Evolutionary conservation across 805 yeast species (phyloP), one percentile per base, ranked within the genome.

Genomic region (Candida tallmaniae): DNA sequence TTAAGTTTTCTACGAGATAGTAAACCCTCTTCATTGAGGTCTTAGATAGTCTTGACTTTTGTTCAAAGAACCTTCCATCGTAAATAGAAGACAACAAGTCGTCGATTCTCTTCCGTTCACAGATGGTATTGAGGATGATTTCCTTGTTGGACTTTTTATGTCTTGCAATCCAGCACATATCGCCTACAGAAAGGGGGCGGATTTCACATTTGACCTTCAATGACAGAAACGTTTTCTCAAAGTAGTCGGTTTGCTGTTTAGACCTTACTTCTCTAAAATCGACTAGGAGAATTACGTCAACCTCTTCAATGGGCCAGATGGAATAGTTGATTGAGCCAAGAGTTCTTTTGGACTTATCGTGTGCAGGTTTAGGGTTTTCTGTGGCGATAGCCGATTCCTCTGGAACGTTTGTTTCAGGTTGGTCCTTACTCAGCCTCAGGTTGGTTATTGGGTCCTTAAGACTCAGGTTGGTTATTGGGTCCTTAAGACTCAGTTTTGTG

Each of bases 51-150:
- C 99, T 70, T 12, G 70, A 60, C 51, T 90, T 89, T 53, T 93
- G 99, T 53, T 93, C 98, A 35, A 70, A 67, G 49, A 83, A 88
- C 32, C 99, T 62, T 2, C 96, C 96, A 58, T 93, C 99, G 40
- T 74, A 72, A 29, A 93, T 87, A 33, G 95, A 84, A 22, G 68
- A 51, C 0, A 83, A 83, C 48, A 93, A 70, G 65, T 93, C 99
- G 51, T 86, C 95, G 28, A 89, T 58, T 36, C 96, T 64, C 58
- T 93, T 93, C 24, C 99, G 68, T 61, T 93, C 99, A 29, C 90
- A 72, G n/a, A 93, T 82, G 41, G 76, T 80, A 52, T 90, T 83
- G 12, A 93, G 58, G 1, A 85, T 81, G 4, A 80, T 86, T 35
- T 80, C 80, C 34, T 72, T 70, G 1, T 73, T 69, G 0, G 84